A percentile compares a stretch with the other conserved stretches of the same genome.
phyloP scores from a whole-genome alignment of 2,329 filamentous ascomycete genomes.

The Aureobasidium vineae region DNA sequence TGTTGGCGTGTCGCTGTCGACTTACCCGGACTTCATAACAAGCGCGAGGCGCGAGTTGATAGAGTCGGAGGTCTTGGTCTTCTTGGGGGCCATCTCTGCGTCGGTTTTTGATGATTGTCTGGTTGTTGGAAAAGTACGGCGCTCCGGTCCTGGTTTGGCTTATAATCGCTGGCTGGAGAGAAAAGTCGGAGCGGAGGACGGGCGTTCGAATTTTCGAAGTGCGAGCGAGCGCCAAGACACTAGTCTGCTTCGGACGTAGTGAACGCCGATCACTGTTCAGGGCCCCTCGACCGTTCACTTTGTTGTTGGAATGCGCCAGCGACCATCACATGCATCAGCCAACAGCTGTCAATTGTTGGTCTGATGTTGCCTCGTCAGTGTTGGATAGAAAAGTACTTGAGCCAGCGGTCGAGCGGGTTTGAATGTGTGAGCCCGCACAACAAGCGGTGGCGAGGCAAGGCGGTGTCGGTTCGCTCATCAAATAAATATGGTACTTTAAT shows the following conservation, averaged over 20 bases:
- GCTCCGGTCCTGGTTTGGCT: slow-evolving; percentile 22
- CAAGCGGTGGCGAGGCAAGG: slow-evolving; percentile 11
- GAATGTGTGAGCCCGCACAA: background rate
- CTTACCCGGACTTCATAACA: slow-evolving; percentile 62
- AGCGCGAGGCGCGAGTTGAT: slow-evolving; percentile 70
- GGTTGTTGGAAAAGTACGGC: slow-evolving; percentile 17
- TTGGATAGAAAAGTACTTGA: background rate
- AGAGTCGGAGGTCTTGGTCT: slow-evolving; percentile 82
- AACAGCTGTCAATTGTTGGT: slow-evolving; percentile 15
- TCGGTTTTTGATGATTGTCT: slow-evolving; percentile 18
- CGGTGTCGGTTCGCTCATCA: slow-evolving; percentile 3
- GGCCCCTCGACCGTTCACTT: slow-evolving; percentile 9
- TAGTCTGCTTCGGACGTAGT: background rate
- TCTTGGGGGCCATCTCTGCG: slow-evolving; percentile 51
- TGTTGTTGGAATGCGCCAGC: slow-evolving; percentile 19
- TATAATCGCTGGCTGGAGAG: slow-evolving; percentile 18
- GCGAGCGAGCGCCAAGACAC: background rate
- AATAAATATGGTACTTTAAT: slow-evolving; percentile 25
- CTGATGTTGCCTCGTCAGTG: background rate
- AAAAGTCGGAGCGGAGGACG: background rate
- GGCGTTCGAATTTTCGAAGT: slow-evolving; percentile 6
- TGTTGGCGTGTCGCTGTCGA: background rate
- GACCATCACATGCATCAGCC: slow-evolving; percentile 4
- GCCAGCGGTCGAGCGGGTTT: background rate
- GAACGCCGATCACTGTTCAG: background rate